Conservation (phyloP, 2,329 filamentous ascomycete species). For the Hirsutella rhossiliensis region DNA sequence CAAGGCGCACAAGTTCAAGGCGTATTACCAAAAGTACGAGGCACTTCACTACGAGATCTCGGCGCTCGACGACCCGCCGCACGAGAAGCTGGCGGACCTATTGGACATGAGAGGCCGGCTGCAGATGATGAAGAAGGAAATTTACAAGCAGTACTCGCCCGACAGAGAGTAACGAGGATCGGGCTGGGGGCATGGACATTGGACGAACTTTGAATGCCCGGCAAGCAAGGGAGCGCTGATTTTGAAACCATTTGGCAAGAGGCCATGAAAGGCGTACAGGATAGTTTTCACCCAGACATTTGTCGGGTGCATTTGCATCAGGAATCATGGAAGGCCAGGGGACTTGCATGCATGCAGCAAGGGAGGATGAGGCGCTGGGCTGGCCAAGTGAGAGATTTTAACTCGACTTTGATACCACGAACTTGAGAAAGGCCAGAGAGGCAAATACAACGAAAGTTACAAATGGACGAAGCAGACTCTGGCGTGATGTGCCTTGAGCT, state of each 20-base stretch:
- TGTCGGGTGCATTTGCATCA: slow-evolving; percentile 6
- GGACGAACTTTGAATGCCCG: background rate
- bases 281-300: background rate
- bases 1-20: slow-evolving; percentile 43
- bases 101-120: slow-evolving; percentile 42
- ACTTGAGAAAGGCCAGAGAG: too few relatives aligned
- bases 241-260: slow-evolving; percentile 2
- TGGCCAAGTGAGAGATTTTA: too few relatives aligned
- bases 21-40: slow-evolving; percentile 44
- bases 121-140: slow-evolving; percentile 45
- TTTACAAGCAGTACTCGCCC: slow-evolving; percentile 33
- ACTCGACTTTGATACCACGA: too few relatives aligned
- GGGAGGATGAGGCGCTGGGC: slow-evolving; percentile 1
- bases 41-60: slow-evolving; percentile 43
- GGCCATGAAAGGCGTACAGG: slow-evolving; percentile 2
- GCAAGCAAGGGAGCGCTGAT: slow-evolving; percentile 1
- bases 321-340: slow-evolving; percentile 4
- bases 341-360: slow-evolving; percentile 4
- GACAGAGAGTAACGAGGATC: slow-evolving; percentile 9
- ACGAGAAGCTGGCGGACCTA: slow-evolving; percentile 37
- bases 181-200: slow-evolving; percentile 3
- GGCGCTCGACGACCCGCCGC: slow-evolving; percentile 34
- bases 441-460: too few relatives aligned
- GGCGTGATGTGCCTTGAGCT: too few relatives aligned
- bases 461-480: too few relatives aligned